Evolutionary conservation across 192 early-diverging fungal species (phyloP), one percentile per base, ranked within the genome.

Genomic region (Linnemannia exigua): DNA sequence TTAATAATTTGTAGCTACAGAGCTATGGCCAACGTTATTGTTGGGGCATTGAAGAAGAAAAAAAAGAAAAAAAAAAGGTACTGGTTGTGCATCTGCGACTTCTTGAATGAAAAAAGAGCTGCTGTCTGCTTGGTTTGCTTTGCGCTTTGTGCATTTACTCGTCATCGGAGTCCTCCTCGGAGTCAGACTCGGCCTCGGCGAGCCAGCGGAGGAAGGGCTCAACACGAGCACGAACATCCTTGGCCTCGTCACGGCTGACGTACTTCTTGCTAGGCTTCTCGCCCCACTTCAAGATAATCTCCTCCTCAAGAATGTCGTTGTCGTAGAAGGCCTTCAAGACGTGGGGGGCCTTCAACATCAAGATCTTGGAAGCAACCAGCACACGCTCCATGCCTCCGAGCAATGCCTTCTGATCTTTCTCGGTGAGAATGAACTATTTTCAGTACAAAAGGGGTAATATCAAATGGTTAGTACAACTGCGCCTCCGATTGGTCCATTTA

Each of bases 141-240:
- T 50, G 48, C 48, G 52, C 22, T 25, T 54, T 52, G 51, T 22
- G 22, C 17, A 6, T 19, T 77, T 86, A 80, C 84, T 86, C 79
- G 20, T 82, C 80, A 38, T 91, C 89, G 66, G 90, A 88, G 14
- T 89, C 89, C 72, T 93, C 91, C 2, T 95, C 94, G 16, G 90
- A 89, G 44, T 92, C 92, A 85, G 96, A 96, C 54, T 96, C 95
- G 1, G 97, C 98, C 76, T 95, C 95, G 46, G 92, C 90, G 7
- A 99, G 91, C 98, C 98, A 99, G 70, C 93, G 89, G 61, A 98
- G 88, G 88, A 99, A 99, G 48, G 96, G 95, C 84, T 91, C 92
- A 22, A 98, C 97, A 63, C 95, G 93, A 74, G 95, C 94, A 71
- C 95, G 93, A 80, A 99, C 95, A 69, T 93, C 91, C 90, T 96